Conservation (phyloP, 2,329 filamentous ascomycete species). For the Fusarium metavorans region DNA sequence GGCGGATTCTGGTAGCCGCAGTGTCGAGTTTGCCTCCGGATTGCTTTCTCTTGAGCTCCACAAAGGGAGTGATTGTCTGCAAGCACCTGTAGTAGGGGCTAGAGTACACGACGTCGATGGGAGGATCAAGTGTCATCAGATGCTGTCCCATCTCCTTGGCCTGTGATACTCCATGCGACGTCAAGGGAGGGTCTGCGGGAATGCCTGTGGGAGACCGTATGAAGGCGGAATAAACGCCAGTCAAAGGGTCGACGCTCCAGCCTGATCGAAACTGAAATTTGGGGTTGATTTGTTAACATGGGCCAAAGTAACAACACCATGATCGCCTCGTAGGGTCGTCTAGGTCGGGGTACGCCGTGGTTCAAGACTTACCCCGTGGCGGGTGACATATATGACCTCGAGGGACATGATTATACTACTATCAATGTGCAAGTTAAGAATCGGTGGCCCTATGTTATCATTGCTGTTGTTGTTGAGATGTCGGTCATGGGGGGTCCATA, state of each 20-base stretch:
- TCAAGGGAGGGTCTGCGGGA: conserved; percentile 87
- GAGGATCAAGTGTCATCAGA: conserved; percentile 71
- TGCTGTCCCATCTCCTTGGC: conserved; percentile 79
- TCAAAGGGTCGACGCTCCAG: conserved; percentile 86
- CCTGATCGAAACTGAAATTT: conserved; percentile 82
- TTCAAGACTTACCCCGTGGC: conserved; percentile 75
- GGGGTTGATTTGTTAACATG: conserved; percentile 29
- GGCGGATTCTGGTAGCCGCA: conserved; percentile 58
- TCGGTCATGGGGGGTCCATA: background rate
- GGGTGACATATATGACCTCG: conserved; percentile 78
- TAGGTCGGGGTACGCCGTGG: conserved; percentile 2
- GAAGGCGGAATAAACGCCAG: conserved; percentile 80
- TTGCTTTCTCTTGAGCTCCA: conserved; percentile 56
- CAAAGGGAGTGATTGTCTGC: conserved; percentile 82
- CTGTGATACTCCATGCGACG: conserved; percentile 87
- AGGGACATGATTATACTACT: conserved; percentile 66
- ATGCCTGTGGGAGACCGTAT: conserved; percentile 89
- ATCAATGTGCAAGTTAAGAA: background rate
- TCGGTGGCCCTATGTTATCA: background rate
- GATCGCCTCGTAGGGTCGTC: conserved; percentile 1
- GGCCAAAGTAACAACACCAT: background rate
- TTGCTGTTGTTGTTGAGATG: background rate
- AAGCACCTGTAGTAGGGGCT: conserved; percentile 90
- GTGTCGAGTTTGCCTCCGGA: conserved; percentile 20
- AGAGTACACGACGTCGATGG: conserved; percentile 82